phyloP scores from a whole-genome alignment of 2,329 filamentous ascomycete species.

The Podosphaera leucotricha region DNA sequence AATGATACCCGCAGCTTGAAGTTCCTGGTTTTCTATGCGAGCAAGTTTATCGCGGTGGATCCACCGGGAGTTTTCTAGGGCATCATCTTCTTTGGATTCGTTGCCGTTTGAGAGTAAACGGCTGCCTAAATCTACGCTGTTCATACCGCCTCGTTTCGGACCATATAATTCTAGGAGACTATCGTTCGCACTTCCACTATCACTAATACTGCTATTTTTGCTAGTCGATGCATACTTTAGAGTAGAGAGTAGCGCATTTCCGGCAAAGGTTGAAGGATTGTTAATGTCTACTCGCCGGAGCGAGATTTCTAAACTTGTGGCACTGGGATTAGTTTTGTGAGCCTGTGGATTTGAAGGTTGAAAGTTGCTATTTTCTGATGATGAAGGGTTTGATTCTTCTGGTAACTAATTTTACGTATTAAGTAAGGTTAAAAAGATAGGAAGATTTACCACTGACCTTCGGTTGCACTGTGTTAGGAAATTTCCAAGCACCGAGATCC shows the following conservation, averaged over 20 bases:
- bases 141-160: constrained; percentile 8
- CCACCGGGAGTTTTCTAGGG: constrained; percentile 48
- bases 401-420: background rate
- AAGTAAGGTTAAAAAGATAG: background rate
- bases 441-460: constrained; percentile 10
- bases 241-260: constrained; percentile 15
- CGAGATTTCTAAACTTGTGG: constrained; percentile 10
- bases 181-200: constrained; percentile 21
- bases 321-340: constrained; percentile 5
- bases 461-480: constrained; percentile 11
- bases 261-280: constrained; percentile 5
- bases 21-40: constrained; percentile 56
- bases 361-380: constrained; percentile 5
- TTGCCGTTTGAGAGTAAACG: constrained; percentile 3
- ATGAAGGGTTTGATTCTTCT: background rate
- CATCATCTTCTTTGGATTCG: constrained; percentile 15
- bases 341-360: constrained; percentile 4
- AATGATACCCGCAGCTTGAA: constrained; percentile 54
- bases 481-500: constrained; percentile 13
- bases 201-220: constrained; percentile 20
- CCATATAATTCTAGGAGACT: constrained; percentile 22
- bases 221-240: constrained; percentile 17
- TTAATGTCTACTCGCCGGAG: constrained; percentile 7
- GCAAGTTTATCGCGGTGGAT: constrained; percentile 70
- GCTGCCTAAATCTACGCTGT: constrained; percentile 12